Evolutionary conservation across 768 basidiomycete genomes (phyloP).

Genomic region (Hirschioporus abietinus): DNA sequence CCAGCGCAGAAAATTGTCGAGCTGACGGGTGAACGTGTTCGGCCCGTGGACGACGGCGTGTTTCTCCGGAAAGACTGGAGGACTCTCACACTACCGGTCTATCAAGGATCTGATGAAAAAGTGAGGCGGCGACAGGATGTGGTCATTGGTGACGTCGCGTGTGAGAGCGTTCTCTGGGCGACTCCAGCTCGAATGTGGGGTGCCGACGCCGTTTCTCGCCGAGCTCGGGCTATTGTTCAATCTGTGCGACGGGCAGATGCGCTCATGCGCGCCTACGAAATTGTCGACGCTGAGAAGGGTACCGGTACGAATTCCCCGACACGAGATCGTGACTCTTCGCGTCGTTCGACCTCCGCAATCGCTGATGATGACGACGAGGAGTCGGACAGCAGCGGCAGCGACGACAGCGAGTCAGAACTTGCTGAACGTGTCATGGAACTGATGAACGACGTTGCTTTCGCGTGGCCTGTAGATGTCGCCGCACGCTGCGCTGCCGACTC

Average conservation of each 20-base stretch:
- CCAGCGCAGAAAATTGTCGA: slow-evolving; percentile 52
- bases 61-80: slow-evolving; percentile 63
- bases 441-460: slow-evolving; percentile 67
- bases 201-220: slow-evolving; percentile 51
- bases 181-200: slow-evolving; percentile 58
- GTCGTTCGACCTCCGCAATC: background rate
- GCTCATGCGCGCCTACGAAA: slow-evolving; percentile 68
- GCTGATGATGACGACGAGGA: slow-evolving; percentile 10
- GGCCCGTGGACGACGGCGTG: slow-evolving; percentile 62
- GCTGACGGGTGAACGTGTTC: slow-evolving; percentile 39
- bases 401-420: slow-evolving; percentile 62
- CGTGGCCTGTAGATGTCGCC: slow-evolving; percentile 71
- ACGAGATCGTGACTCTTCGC: background rate
- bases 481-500: slow-evolving; percentile 34
- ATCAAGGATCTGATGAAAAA: slow-evolving; percentile 18
- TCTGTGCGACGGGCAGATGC: slow-evolving; percentile 55
- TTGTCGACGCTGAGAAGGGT: slow-evolving; percentile 20
- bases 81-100: slow-evolving; percentile 6
- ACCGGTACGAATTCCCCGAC: slow-evolving; percentile 21
- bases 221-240: slow-evolving; percentile 71
- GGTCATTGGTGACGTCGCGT: slow-evolving; percentile 69
- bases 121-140: slow-evolving; percentile 45
- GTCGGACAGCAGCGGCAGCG: slow-evolving; percentile 10
- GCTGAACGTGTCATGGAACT: slow-evolving; percentile 65
- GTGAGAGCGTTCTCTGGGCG: slow-evolving; percentile 62